These are phyloP conservation scores for Hemerocallis citrina DNA, from an alignment of 106 monocot genomes.

Conservation along the genomic window DNA sequence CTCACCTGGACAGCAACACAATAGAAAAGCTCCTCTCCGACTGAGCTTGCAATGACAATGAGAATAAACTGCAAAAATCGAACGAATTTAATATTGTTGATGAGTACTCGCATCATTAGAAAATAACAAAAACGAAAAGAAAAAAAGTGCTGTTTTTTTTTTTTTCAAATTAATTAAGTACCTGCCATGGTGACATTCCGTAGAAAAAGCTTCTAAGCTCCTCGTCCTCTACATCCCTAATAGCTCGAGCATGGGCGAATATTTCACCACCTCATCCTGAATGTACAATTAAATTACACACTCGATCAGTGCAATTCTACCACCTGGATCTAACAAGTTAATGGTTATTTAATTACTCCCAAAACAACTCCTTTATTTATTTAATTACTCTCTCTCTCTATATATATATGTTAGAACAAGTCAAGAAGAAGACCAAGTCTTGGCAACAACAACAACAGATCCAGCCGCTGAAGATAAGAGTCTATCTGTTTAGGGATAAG, in stretches of 20 bases:
- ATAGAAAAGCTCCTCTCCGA: constrained; percentile 94
- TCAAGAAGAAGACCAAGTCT: too few relatives aligned
- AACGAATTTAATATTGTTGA: too few relatives aligned
- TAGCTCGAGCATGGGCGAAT: constrained; percentile 94
- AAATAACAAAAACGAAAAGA: not conserved
- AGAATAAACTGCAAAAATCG: constrained; percentile 80
- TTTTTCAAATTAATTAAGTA: constrained; percentile 7
- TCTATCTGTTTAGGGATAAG: too few relatives aligned
- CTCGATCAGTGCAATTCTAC: too few relatives aligned
- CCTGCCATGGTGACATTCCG: constrained; percentile 83
- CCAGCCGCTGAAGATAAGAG: too few relatives aligned
- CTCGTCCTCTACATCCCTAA: constrained; percentile 97
- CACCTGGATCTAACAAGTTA: too few relatives aligned
- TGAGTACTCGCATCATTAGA: not conserved
- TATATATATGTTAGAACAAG: too few relatives aligned
- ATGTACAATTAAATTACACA: not conserved
- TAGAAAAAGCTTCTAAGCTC: constrained; percentile 91
- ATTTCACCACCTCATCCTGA: constrained; percentile 96
- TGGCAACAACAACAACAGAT: too few relatives aligned
- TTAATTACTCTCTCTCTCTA: too few relatives aligned
- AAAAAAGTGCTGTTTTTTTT: too few relatives aligned
- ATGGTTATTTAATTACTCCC: too few relatives aligned
- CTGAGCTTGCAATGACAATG: constrained; percentile 73
- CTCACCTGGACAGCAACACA: constrained; percentile 88
- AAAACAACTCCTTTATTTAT: too few relatives aligned